phyloP scores from a whole-genome alignment of 306 rosid species.

The Alnus rubra region DNA sequence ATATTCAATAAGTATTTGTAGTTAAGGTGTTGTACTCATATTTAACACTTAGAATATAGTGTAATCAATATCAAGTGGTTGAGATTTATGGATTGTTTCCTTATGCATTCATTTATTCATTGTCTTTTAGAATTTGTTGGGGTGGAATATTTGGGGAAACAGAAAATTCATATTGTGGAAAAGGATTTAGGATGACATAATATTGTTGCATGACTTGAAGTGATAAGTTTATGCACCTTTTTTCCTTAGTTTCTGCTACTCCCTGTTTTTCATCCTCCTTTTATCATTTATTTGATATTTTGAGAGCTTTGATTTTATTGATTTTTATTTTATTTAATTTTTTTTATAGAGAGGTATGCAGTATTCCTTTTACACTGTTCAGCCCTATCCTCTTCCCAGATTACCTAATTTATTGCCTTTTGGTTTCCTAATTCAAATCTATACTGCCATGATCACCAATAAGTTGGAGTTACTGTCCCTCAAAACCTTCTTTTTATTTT shows the following conservation, averaged over 20 bases:
- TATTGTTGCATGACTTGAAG: not conserved
- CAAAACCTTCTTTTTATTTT: not conserved
- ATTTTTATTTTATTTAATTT: too few relatives aligned
- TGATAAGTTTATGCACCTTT: not conserved
- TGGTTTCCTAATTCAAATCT: not conserved
- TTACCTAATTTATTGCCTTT: not conserved
- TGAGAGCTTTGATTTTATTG: not conserved
- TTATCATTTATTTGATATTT: not conserved
- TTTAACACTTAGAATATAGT: too few relatives aligned
- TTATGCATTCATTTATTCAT: not conserved
- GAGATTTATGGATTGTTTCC: not conserved
- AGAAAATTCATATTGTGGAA: not conserved
- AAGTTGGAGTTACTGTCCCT: not conserved
- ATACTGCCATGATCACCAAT: not conserved
- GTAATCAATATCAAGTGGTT: too few relatives aligned
- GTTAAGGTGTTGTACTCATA: not conserved
- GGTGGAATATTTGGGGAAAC: slow-evolving; percentile 5
- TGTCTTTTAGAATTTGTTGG: not conserved
- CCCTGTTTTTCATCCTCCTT: not conserved
- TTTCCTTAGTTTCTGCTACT: not conserved
- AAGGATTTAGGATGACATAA: not conserved
- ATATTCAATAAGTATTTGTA: not conserved
- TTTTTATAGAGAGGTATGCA: not conserved
- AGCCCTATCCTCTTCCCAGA: not conserved
- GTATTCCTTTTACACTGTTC: not conserved